Base-by-base conservation (phyloP, 495 filamentous ascomycete genomes). In the Apiosordaria backusii region DNA sequence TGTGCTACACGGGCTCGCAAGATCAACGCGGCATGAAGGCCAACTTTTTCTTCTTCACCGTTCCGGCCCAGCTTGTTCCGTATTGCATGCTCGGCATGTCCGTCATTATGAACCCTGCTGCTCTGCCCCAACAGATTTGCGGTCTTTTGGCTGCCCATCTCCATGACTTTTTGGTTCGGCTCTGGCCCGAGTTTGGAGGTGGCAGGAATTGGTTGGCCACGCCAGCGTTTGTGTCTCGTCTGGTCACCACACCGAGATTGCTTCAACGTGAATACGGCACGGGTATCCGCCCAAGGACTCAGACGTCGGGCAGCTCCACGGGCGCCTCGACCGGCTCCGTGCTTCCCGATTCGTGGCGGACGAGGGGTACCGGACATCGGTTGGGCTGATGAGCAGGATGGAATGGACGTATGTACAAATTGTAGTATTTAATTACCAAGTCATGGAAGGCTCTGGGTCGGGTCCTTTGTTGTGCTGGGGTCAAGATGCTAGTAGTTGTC, bases 141-240 rank as follows among this genome's bases (percentile, higher is more conserved):
- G 93, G 93, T 19, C 83, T 97, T 26, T 60, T 93, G 50, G 91
- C 91, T 19, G 93, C 92, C 23, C 93, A 97, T 74, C 74, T 92
- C 23, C 90, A 92, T 74, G 90, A 96, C 71, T 97, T 97, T 72
- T 74, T 96, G 55, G 92, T 89, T 3, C 84, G 88, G 52, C 83
- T 94, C 27, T 97, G 90, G 78, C 93, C 93, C 18, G 84, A 87
- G 53, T 93, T 93, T 77, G 92, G 92, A 22, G 88, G 89, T 60
- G 92, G 92, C 3, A 77, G 77, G 27, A 94, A 91, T 70, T 83
- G 86, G 61, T 77, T 97, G 57, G 76, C 75, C 18, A 93, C 92
- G 0, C 93, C 93, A 1, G 70, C 61, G 0, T 85, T 90, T 61
- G 73, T 97, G 62, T 85, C 82, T 61, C 77, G 84, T 57, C 82